A percentile compares a stretch with the other conserved stretches of the same genome.
These are phyloP conservation scores for Rusavskia elegans DNA, from an alignment of 495 filamentous ascomycete species.

Conservation along the genomic window DNA sequence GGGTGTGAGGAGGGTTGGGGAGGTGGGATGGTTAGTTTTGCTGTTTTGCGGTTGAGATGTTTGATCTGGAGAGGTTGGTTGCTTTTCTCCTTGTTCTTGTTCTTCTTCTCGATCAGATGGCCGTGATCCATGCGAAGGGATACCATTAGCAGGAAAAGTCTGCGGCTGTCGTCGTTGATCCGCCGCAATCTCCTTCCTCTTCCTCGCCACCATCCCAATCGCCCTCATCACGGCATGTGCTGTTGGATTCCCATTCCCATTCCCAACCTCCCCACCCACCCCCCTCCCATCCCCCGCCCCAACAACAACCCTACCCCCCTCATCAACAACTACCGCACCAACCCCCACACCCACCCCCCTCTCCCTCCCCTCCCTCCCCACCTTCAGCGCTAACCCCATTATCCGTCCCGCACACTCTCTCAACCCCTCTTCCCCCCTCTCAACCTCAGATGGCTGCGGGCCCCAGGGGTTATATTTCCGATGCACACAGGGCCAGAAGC, in stretches of 20 bases:
- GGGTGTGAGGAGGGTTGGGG: no score
- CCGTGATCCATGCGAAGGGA: no score
- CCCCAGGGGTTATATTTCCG: slow-evolving; percentile 68
- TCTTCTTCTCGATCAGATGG: no score
- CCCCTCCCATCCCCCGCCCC: slow-evolving; percentile 70
- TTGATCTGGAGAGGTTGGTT: no score
- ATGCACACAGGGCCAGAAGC: slow-evolving; percentile 81
- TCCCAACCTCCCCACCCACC: slow-evolving; percentile 6
- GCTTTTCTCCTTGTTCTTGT: no score
- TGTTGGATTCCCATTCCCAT: slow-evolving; percentile 51
- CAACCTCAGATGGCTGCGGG: slow-evolving; percentile 46
- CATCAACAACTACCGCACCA: slow-evolving; percentile 71
- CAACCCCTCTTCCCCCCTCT: slow-evolving; percentile 35
- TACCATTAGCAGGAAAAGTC: no score
- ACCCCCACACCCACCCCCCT: slow-evolving; percentile 48
- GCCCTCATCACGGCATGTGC: slow-evolving; percentile 72
- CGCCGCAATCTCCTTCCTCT: slow-evolving; percentile 11
- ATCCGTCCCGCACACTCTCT: slow-evolving; percentile 34
- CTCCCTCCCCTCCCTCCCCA: slow-evolving; percentile 39
- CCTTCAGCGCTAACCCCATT: slow-evolving; percentile 50
- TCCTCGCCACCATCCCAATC: slow-evolving; percentile 73
- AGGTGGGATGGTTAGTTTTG: no score
- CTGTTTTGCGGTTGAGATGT: no score
- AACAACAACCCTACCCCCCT: slow-evolving; percentile 26
- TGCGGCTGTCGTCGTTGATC: no score